Evolutionary conservation across 306 rosid genomes (phyloP).

Genomic region (Parietaria judaica): DNA sequence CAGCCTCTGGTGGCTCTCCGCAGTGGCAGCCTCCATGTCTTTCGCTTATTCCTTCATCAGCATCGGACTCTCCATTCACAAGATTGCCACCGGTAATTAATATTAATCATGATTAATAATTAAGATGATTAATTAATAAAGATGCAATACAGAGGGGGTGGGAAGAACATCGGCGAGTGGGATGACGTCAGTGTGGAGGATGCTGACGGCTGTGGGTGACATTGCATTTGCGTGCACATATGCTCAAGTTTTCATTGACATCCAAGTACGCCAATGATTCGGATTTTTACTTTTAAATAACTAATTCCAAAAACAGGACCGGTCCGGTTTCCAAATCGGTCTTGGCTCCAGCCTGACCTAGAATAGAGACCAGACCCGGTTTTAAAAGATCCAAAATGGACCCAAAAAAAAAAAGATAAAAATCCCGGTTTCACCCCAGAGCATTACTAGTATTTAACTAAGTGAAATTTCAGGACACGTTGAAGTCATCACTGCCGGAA

Average conservation of each 20-base stretch:
- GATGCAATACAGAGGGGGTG: constrained; percentile 36
- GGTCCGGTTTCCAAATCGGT: no score
- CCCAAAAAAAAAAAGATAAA: no score
- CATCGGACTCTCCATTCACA: constrained; percentile 38
- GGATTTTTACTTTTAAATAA: not conserved
- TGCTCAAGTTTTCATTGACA: constrained; percentile 31
- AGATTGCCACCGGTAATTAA: constrained; percentile 27
- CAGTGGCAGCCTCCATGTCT: constrained; percentile 41
- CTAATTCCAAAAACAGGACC: not conserved
- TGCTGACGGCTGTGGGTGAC: constrained; percentile 48
- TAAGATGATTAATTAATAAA: no score
- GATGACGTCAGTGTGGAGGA: constrained; percentile 43
- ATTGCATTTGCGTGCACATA: constrained; percentile 43
- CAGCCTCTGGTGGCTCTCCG: constrained; percentile 42
- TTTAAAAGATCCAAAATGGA: no score
- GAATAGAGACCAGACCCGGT: no score
- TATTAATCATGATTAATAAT: no score
- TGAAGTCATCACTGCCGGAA: constrained; percentile 56
- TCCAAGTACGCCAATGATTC: constrained; percentile 28
- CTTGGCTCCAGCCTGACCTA: no score
- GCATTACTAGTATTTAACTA: no score
- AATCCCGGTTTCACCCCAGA: no score
- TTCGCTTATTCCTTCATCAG: constrained; percentile 46
- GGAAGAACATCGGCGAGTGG: constrained; percentile 33
- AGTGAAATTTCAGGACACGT: constrained; percentile 42